These are phyloP conservation scores for Psilocybe subaeruginosa DNA, from an alignment of 768 basidiomycete genomes.

Conservation along the genomic window DNA sequence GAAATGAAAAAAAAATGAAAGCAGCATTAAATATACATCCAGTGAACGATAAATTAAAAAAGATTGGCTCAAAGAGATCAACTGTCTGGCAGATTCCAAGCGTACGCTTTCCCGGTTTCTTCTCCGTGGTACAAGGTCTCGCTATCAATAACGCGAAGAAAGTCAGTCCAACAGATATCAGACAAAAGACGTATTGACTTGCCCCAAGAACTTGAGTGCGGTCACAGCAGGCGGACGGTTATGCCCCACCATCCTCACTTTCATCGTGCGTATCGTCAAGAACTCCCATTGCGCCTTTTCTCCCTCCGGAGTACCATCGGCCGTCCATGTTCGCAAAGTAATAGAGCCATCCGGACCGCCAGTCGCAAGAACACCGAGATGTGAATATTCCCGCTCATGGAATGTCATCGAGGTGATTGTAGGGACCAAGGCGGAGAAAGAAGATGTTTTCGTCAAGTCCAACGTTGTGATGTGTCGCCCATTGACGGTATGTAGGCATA, in stretches of 20 bases:
- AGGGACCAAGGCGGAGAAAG: constrained; percentile 47
- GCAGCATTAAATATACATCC: constrained; percentile 5
- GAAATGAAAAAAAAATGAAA: constrained; percentile 1
- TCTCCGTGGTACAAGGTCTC: constrained; percentile 70
- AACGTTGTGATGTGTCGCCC: constrained; percentile 75
- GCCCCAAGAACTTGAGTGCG: constrained; percentile 86
- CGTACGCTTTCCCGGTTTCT: constrained; percentile 58
- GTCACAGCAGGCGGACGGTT: constrained; percentile 62
- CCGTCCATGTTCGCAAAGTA: constrained; percentile 82
- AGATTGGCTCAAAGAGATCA: constrained; percentile 17
- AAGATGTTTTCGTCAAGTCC: constrained; percentile 54
- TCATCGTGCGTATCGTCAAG: constrained; percentile 67
- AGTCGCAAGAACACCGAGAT: constrained; percentile 77
- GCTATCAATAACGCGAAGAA: constrained; percentile 30
- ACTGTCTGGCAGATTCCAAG: constrained; percentile 59
- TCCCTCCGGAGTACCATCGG: constrained; percentile 70
- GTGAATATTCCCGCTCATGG: constrained; percentile 87
- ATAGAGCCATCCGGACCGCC: constrained; percentile 79
- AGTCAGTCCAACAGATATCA: background rate
- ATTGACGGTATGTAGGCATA: constrained; percentile 88
- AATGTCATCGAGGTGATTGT: constrained; percentile 80
- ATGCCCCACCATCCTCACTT: constrained; percentile 48
- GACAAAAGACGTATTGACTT: constrained; percentile 18
- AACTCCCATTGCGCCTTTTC: constrained; percentile 79
- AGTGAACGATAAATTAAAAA: constrained; percentile 1